Evolutionary conservation across 176 grass and related monocot species (phyloP).

Genomic region (Elymus sibiricus): DNA sequence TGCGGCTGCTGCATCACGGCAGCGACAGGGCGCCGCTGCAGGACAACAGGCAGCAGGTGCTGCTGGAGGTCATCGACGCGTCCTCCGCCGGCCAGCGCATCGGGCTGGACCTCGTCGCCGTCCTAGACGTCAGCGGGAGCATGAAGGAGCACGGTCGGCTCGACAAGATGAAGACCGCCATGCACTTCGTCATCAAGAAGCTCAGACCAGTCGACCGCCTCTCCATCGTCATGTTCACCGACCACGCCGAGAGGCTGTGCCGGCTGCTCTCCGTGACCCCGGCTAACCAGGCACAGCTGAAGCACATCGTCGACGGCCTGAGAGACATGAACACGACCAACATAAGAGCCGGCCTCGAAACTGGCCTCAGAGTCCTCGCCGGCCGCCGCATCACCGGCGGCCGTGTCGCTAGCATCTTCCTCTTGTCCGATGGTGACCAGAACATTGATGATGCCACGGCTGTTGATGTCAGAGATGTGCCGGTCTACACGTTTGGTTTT

Average conservation of each 20-base stretch:
- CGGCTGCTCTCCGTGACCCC: background rate
- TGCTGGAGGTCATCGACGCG: background rate
- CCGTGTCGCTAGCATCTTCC: slow-evolving; percentile 22
- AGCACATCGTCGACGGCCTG: background rate
- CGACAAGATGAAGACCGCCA: background rate
- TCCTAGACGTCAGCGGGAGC: background rate
- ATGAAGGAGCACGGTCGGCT: background rate
- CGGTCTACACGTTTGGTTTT: slow-evolving; percentile 50
- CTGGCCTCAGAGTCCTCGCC: background rate
- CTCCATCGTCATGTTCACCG: slow-evolving; percentile 37
- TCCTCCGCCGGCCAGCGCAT: background rate
- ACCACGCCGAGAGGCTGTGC: background rate
- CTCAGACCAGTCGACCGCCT: slow-evolving; percentile 30
- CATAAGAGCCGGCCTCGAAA: background rate
- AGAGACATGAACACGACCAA: background rate
- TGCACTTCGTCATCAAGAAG: background rate
- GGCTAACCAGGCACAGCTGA: background rate
- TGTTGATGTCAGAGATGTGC: background rate
- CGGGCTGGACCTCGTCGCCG: background rate
- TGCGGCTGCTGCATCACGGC: background rate
- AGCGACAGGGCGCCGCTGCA: background rate
- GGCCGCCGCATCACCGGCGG: background rate
- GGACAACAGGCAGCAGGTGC: background rate
- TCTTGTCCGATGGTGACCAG: slow-evolving; percentile 29
- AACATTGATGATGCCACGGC: background rate